These are phyloP conservation scores for Cryoendolithus antarcticus DNA, from an alignment of 2,329 filamentous ascomycete genomes.

Conservation along the genomic window DNA sequence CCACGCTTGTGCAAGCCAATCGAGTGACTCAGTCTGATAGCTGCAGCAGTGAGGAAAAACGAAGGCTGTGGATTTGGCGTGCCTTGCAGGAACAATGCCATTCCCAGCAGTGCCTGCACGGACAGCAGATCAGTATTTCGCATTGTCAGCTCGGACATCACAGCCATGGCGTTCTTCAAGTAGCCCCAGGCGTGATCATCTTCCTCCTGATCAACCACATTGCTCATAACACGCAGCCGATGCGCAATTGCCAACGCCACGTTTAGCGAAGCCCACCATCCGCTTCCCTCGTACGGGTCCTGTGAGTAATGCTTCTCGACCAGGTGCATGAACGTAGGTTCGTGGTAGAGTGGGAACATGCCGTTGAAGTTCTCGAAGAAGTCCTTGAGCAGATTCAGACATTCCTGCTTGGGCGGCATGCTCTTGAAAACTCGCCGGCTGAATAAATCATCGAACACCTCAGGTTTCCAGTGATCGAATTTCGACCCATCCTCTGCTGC, in stretches of 20 bases:
- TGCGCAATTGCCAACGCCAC: conserved; percentile 88
- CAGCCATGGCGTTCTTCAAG: conserved; percentile 90
- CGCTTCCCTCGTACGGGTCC: conserved; percentile 86
- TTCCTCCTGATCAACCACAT: conserved; percentile 77
- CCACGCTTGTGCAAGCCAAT: conserved; percentile 93
- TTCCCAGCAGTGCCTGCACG: conserved; percentile 84
- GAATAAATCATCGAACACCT: conserved; percentile 89
- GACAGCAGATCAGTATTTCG: conserved; percentile 90
- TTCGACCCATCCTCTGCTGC: conserved; percentile 78
- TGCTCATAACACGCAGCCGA: conserved; percentile 87
- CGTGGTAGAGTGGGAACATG: conserved; percentile 95
- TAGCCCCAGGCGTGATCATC: conserved; percentile 93
- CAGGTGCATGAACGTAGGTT: conserved; percentile 95
- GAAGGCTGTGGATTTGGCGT: conserved; percentile 93
- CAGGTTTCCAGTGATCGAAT: conserved; percentile 97
- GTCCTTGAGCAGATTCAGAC: conserved; percentile 75
- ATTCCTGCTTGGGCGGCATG: conserved; percentile 75
- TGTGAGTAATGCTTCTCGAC: conserved; percentile 87
- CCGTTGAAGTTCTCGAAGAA: conserved; percentile 99
- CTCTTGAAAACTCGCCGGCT: conserved; percentile 70
- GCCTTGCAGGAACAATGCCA: conserved; percentile 88
- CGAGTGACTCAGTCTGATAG: conserved; percentile 80
- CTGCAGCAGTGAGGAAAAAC: conserved; percentile 80
- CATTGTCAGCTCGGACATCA: conserved; percentile 86
- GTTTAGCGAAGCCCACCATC: conserved; percentile 98